Evolutionary conservation across 129 eudicot species (phyloP).

Genomic region (Saussurea involucrata): DNA sequence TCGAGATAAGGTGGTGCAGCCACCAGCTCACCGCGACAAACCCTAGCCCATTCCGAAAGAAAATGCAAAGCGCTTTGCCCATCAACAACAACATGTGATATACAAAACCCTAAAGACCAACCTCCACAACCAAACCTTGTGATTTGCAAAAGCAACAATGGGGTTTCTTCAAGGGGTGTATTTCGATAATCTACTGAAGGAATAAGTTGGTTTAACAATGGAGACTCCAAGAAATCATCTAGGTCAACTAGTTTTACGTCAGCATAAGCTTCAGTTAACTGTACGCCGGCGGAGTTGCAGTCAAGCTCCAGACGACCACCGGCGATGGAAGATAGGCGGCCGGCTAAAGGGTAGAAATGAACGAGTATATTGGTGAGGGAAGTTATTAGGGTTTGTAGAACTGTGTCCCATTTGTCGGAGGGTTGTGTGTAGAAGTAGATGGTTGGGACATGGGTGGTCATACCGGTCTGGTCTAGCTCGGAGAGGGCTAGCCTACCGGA

Average conservation of each 20-base stretch:
- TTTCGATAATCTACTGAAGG: constrained; percentile 44
- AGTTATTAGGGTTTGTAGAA: constrained; percentile 36
- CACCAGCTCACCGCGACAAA: constrained; percentile 43
- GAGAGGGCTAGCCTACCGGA: constrained; percentile 43
- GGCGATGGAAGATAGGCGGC: constrained; percentile 37
- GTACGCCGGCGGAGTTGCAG: constrained; percentile 49
- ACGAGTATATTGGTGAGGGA: constrained; percentile 47
- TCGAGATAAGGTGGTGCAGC: constrained; percentile 38
- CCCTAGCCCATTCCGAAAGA: constrained; percentile 66
- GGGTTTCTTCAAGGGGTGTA: constrained; percentile 44
- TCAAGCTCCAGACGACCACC: constrained; percentile 56
- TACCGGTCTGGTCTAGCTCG: constrained; percentile 48
- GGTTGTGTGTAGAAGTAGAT: constrained; percentile 44
- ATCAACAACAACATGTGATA: constrained; percentile 57
- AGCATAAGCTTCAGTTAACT: constrained; percentile 39
- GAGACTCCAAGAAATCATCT: constrained; percentile 38
- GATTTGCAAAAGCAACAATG: constrained; percentile 47
- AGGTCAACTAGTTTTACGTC: constrained; percentile 36
- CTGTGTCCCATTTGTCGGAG: constrained; percentile 4
- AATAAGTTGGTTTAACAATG: constrained; percentile 29
- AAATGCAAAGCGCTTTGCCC: constrained; percentile 68
- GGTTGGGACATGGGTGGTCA: constrained; percentile 39
- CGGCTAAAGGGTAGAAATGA: constrained; percentile 64
- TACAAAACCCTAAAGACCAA: constrained; percentile 38
- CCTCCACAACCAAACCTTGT: constrained; percentile 67